Evolutionary conservation across 139 green algal genomes (phyloP).

Genomic region (Chlamydomonas asymmetrica): DNA sequence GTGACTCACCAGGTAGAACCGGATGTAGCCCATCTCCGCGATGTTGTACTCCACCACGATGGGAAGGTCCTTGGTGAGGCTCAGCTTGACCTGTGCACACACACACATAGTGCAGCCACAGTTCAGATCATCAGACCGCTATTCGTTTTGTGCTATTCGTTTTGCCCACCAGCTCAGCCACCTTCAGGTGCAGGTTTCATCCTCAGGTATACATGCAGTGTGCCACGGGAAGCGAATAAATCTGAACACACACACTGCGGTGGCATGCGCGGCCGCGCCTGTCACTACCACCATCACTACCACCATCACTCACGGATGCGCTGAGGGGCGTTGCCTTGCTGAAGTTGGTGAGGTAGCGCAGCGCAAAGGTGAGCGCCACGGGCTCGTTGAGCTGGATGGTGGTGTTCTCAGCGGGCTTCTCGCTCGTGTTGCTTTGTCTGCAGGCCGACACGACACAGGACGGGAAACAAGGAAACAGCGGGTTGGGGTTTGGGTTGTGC

Average conservation of each 20-base stretch:
- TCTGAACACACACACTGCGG: neutral
- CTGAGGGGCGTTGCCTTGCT: slow-evolving; percentile 78
- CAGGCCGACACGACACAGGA: neutral
- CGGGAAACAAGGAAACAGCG: neutral
- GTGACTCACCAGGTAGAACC: slow-evolving; percentile 84
- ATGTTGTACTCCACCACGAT: slow-evolving; percentile 94
- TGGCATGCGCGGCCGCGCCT: neutral
- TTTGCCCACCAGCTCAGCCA: no score
- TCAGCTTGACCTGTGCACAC: slow-evolving; percentile 71
- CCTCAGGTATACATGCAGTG: neutral
- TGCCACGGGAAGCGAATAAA: no score
- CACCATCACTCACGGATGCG: no score
- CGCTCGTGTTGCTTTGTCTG: slow-evolving; percentile 38
- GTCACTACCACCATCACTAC: no score
- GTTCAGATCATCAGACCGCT: no score
- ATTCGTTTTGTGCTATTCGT: no score
- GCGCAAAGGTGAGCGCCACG: slow-evolving; percentile 93
- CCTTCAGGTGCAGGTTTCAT: neutral
- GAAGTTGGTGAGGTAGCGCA: slow-evolving; percentile 98
- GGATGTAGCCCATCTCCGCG: slow-evolving; percentile 78
- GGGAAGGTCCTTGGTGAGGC: slow-evolving; percentile 90
- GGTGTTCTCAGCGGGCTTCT: slow-evolving; percentile 80
- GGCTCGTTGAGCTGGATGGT: slow-evolving; percentile 93
- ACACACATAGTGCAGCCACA: neutral
- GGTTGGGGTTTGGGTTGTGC: no score